Percentiles rank a stretch among this genome's conserved stretches.
These are phyloP conservation scores for Trichosanthes truncata DNA, from an alignment of 306 rosid genomes.

Conservation along the genomic window DNA sequence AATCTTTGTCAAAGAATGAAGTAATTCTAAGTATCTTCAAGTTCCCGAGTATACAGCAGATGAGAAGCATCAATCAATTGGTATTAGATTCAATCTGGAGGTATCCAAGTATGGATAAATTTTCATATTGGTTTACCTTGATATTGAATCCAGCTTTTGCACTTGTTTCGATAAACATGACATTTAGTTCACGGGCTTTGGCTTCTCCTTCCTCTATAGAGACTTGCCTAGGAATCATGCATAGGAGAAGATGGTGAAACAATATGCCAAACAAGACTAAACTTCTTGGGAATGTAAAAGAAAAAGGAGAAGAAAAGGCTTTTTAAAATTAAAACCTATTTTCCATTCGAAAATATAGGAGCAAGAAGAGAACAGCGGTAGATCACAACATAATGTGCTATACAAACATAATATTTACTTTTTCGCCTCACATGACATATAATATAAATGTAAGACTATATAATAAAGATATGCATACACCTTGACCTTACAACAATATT, in stretches of 20 bases:
- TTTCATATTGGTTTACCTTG: constrained; percentile 32
- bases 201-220: constrained; percentile 89
- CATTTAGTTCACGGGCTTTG: constrained; percentile 63
- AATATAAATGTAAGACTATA: background rate
- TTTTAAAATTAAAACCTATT: background rate
- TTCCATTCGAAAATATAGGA: background rate
- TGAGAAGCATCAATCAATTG: background rate
- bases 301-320: background rate
- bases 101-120: background rate
- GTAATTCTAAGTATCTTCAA: background rate
- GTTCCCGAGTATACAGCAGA: background rate
- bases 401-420: background rate
- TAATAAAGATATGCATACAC: background rate
- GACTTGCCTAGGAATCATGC: constrained; percentile 54
- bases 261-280: background rate
- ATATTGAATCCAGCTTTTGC: constrained; percentile 92
- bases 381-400: background rate
- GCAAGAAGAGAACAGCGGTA: background rate
- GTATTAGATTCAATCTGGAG: background rate
- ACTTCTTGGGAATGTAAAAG: background rate
- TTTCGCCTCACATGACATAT: background rate
- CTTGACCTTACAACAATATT: background rate
- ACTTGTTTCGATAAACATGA: constrained; percentile 84
- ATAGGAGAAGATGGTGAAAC: background rate
- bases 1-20: background rate